Conservation (phyloP, 768 basidiomycete species). For the Strobilomyces dryophilus region DNA sequence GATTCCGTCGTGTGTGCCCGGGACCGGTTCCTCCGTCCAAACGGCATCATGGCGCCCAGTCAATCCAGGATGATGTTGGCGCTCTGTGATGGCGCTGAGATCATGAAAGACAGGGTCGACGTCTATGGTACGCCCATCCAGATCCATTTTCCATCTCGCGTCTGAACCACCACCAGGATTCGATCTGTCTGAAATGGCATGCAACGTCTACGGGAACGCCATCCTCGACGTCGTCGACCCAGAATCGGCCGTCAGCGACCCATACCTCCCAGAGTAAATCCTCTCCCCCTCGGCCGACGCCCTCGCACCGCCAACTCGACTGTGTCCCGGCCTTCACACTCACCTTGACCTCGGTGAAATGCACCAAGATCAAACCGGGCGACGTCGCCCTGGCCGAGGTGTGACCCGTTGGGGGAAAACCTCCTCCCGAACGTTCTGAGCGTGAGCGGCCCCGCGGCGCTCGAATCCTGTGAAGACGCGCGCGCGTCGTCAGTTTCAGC, state of each 20-base stretch:
- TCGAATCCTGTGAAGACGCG: too few species aligned
- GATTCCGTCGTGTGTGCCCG: conserved; percentile 90
- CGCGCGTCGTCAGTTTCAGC: conserved; percentile 66
- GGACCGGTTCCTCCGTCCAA: conserved; percentile 74
- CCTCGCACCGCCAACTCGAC: conserved; percentile 61
- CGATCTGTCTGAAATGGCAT: conserved; percentile 79
- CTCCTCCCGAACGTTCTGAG: conserved; percentile 56
- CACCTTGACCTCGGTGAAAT: conserved; percentile 52
- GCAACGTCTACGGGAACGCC: conserved; percentile 73
- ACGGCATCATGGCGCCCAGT: conserved; percentile 83
- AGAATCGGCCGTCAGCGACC: conserved; percentile 59
- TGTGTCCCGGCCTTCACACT: conserved; percentile 78
- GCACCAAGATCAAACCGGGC: conserved; percentile 41
- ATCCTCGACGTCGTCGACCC: conserved; percentile 75
- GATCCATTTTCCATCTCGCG: background rate
- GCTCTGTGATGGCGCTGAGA: conserved; percentile 71
- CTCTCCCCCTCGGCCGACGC: background rate
- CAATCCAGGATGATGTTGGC: conserved; percentile 84
- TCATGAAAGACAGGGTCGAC: conserved; percentile 79
- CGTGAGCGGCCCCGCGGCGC: conserved; percentile 28
- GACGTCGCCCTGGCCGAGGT: conserved; percentile 63
- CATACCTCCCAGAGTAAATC: conserved; percentile 58
- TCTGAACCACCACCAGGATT: conserved; percentile 55
- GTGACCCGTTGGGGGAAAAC: conserved; percentile 73
- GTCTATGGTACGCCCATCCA: conserved; percentile 65